Evolutionary conservation across 2,329 filamentous ascomycete genomes (phyloP), one percentile per base, ranked within the genome.

Genomic region (Ophiocordyceps sinensis): DNA sequence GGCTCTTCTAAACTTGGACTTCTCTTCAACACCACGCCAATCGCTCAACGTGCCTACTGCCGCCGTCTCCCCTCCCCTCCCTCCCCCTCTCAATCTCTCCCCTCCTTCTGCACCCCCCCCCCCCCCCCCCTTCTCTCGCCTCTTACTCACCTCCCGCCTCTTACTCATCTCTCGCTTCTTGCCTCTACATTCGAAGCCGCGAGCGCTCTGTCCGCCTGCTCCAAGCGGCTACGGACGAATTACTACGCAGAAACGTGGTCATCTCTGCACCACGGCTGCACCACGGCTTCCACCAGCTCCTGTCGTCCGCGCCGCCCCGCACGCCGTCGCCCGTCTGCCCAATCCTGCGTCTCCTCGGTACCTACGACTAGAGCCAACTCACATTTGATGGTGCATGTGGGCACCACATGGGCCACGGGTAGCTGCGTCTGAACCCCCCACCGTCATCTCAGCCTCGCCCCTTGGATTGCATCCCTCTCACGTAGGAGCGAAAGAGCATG

Each of bases 191-290:
- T 3, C 28, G 28, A 36, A n/a, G n/a, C 39, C n/a, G n/a, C n/a
- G 40, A n/a, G n/a, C 32, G 35, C 2, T 15, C 39, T 43, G 44
- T 43, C 44, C 34, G 41, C 41, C 41, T 34, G 41, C 43, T 41
- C 41, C 44, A 40, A 30, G 37, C 40, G 32, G 26, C 38, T 37
- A 37, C 8, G 31, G 41, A 23, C 38, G 28, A 31, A 17, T 36
- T 30, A 36, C 36, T 32, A 35, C 40, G 40, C 43, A 37, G 15
- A 28, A 36, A 37, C 37, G 40, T 34, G 29, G 40, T 38, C 52
- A 57, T 58, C 55, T 55, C 47, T 58, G 56, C 52, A 51, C 53
- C 45, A 58, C 56, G 47, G 48, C 46, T 38, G 41, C 41, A 45
- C 43, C 39, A 41, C 42, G 28, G 41, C 36, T 42, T 36, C 40